phyloP scores from a whole-genome alignment of 2,329 filamentous ascomycete genomes.

The Sphaerulina vaccinii region DNA sequence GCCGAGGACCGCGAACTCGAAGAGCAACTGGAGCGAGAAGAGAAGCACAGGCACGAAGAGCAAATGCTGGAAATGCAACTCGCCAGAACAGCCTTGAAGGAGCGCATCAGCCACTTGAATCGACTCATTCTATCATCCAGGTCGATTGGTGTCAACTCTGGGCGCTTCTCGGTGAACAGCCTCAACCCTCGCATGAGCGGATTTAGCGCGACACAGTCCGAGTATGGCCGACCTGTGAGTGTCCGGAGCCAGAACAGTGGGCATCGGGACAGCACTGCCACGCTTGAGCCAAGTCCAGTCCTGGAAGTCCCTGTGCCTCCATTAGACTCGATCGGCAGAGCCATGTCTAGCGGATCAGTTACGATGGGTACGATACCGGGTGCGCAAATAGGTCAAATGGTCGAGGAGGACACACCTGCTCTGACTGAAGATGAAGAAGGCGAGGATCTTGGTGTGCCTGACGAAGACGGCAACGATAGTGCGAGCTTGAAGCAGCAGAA shows the following conservation, averaged over 20 bases:
- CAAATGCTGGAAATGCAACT: conserved; percentile 99
- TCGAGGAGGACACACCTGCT: conserved; percentile 35
- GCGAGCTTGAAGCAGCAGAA: conserved; percentile 84
- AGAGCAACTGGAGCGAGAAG: conserved; percentile 72
- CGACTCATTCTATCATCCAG: conserved; percentile 93
- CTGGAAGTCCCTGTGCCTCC: conserved; percentile 26
- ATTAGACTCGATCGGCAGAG: conserved; percentile 29
- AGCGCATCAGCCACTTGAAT: conserved; percentile 95
- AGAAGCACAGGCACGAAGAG: conserved; percentile 74
- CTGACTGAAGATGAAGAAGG: conserved; percentile 46
- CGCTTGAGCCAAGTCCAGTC: conserved; percentile 34
- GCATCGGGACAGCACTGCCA: conserved; percentile 35
- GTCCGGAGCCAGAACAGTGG: conserved; percentile 32
- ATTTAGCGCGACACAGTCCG: conserved; percentile 38
- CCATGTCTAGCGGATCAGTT: conserved; percentile 35
- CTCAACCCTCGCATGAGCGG: conserved; percentile 41
- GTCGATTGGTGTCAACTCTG: conserved; percentile 88
- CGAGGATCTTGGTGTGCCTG: conserved; percentile 56
- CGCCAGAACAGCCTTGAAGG: conserved; percentile 89
- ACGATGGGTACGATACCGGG: conserved; percentile 34
- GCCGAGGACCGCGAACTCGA: conserved; percentile 67
- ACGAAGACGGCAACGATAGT: conserved; percentile 81
- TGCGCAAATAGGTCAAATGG: conserved; percentile 32
- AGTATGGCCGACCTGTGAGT: conserved; percentile 35
- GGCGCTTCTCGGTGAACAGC: conserved; percentile 54